Conservation (phyloP, 2,329 filamentous ascomycete genomes). For the Cordyceps fumosorosea region DNA sequence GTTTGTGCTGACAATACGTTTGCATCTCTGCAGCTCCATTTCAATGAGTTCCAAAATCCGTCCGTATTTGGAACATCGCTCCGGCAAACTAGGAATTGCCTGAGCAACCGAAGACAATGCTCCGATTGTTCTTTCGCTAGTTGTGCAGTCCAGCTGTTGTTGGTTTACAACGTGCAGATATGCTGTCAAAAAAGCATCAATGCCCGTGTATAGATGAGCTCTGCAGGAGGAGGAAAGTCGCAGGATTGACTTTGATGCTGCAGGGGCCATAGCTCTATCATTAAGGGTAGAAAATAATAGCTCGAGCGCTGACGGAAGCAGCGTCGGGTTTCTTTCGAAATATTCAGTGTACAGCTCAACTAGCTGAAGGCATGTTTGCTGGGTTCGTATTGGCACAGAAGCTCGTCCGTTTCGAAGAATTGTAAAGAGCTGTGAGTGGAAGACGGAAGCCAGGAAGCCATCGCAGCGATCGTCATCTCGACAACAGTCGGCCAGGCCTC, state of each 20-base stretch:
- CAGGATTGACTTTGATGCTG: conserved; percentile 67
- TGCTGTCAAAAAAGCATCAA: conserved; percentile 62
- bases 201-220: conserved; percentile 58
- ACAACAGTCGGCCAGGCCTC: conserved; percentile 60
- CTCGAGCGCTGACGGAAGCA: conserved; percentile 63
- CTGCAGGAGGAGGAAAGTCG: conserved; percentile 72
- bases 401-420: conserved; percentile 43
- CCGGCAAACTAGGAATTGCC: conserved; percentile 53
- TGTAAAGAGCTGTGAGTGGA: conserved; percentile 52
- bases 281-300: conserved; percentile 67
- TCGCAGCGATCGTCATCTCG: conserved; percentile 53
- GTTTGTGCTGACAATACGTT: neutral
- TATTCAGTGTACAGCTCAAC: conserved; percentile 71
- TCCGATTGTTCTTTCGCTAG: conserved; percentile 66
- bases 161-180: conserved; percentile 58
- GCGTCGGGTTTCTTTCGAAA: conserved; percentile 62
- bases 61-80: conserved; percentile 47
- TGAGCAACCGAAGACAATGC: conserved; percentile 72
- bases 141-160: conserved; percentile 53
- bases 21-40: conserved; percentile 39
- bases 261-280: conserved; percentile 54
- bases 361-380: conserved; percentile 62
- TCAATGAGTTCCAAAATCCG: conserved; percentile 57
- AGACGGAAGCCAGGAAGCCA: conserved; percentile 52
- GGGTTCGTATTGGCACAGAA: conserved; percentile 53